Percentiles rank a stretch among this genome's conserved stretches.
Evolutionary conservation across 2,329 filamentous ascomycete genomes (phyloP).

Genomic region (Xylariomycetidae sp.): DNA sequence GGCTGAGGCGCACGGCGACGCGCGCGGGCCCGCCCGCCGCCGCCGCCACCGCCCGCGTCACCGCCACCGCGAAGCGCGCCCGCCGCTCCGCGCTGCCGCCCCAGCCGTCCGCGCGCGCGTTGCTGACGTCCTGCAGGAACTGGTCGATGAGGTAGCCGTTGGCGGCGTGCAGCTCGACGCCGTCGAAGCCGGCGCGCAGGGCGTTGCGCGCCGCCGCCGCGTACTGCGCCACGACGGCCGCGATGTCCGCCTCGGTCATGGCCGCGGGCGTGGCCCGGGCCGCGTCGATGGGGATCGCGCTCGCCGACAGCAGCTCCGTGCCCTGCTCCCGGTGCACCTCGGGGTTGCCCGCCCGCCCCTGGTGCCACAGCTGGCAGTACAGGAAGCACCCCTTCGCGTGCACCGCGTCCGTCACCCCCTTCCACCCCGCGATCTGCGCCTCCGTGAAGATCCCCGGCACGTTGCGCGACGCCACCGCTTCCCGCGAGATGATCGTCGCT

Average conservation of each 20-base stretch:
- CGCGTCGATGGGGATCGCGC: slow-evolving; percentile 37
- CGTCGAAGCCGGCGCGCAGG: slow-evolving; percentile 61
- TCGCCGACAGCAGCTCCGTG: slow-evolving; percentile 41
- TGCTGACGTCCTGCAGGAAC: slow-evolving; percentile 49
- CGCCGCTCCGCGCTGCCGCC: slow-evolving; percentile 52
- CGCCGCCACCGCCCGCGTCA: slow-evolving; percentile 43
- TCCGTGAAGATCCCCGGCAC: slow-evolving; percentile 53
- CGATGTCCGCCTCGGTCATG: slow-evolving; percentile 62
- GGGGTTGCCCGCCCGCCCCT: slow-evolving; percentile 46
- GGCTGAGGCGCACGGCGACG: slow-evolving; percentile 45
- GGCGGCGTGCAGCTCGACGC: slow-evolving; percentile 43
- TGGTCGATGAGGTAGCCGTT: slow-evolving; percentile 51
- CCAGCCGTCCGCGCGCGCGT: slow-evolving; percentile 50
- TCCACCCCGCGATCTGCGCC: slow-evolving; percentile 56
- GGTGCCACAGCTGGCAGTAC: slow-evolving; percentile 59
- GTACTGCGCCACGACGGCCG: slow-evolving; percentile 55
- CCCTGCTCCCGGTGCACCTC: slow-evolving; percentile 32
- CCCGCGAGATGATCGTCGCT: slow-evolving; percentile 45
- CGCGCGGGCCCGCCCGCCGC: slow-evolving; percentile 47
- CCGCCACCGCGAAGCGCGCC: slow-evolving; percentile 45
- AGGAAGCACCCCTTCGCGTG: slow-evolving; percentile 57
- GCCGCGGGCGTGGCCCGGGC: slow-evolving; percentile 50
- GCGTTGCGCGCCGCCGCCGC: slow-evolving; percentile 49
- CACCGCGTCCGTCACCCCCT: slow-evolving; percentile 52
- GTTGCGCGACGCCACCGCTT: slow-evolving; percentile 38